A percentile compares a stretch with the other conserved stretches of the same genome.
Evolutionary conservation across 345 rosid genomes (phyloP).

Genomic region (Hibiscus syriacus): DNA sequence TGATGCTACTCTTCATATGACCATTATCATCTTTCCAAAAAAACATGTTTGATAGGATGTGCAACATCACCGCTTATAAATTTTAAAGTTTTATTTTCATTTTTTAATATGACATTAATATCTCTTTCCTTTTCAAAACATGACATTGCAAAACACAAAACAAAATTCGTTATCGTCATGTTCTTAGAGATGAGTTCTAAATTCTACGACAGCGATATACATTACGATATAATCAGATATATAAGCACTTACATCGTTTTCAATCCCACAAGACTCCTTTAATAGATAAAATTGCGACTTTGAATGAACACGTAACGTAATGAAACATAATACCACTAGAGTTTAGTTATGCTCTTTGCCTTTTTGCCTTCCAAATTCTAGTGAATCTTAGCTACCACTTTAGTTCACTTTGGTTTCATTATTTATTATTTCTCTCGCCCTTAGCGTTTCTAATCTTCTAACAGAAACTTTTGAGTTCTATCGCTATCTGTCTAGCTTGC

Average conservation of each 20-base stretch:
- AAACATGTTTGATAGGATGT: no score
- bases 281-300: neutral
- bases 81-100: no score
- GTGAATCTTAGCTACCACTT: neutral
- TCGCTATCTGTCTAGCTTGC: neutral
- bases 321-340: neutral
- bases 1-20: no score
- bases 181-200: no score
- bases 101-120: no score
- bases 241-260: neutral
- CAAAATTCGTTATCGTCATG: no score
- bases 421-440: neutral
- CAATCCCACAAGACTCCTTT: neutral
- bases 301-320: neutral
- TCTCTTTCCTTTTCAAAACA: no score
- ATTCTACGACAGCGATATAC: no score
- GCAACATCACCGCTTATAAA: no score
- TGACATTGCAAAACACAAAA: neutral
- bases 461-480: neutral
- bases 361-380: neutral
- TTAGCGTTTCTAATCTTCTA: conserved; percentile 9
- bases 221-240: no score
- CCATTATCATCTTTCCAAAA: no score
- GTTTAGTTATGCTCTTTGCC: neutral
- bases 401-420: neutral